These are phyloP conservation scores for Yamagishiella unicocca DNA, from an alignment of 139 green algal species.

Conservation along the genomic window DNA sequence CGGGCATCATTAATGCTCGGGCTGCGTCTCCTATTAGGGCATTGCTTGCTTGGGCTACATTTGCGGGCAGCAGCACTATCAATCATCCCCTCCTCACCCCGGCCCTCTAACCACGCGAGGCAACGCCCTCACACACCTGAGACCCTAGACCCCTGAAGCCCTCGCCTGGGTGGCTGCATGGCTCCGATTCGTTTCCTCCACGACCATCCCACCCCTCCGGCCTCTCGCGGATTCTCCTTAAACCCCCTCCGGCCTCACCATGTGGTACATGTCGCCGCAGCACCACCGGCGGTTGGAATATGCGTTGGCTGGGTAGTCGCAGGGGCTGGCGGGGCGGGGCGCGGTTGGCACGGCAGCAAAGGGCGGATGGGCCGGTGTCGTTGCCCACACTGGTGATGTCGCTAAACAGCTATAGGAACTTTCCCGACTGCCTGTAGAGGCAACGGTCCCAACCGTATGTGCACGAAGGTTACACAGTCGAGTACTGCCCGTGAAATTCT, in stretches of 20 bases:
- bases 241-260: background rate
- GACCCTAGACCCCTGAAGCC: too few relatives aligned
- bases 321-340: background rate
- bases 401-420: background rate
- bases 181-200: background rate
- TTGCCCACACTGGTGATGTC: background rate
- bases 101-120: too few relatives aligned
- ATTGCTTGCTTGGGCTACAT: background rate
- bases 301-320: slow-evolving; percentile 48
- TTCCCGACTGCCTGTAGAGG: background rate
- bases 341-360: background rate
- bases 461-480: background rate
- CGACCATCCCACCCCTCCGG: background rate
- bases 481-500: background rate
- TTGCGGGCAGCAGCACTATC: background rate
- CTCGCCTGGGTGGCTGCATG: background rate
- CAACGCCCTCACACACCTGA: too few relatives aligned
- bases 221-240: background rate
- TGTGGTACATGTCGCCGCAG: slow-evolving; percentile 59
- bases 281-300: slow-evolving; percentile 59
- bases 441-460: background rate
- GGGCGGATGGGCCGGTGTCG: background rate
- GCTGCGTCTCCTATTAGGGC: too few relatives aligned
- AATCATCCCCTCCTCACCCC: too few relatives aligned
- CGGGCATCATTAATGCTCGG: background rate